These are phyloP conservation scores for Myxozyma udenii DNA, from an alignment of 805 yeast species.

Conservation along the genomic window DNA sequence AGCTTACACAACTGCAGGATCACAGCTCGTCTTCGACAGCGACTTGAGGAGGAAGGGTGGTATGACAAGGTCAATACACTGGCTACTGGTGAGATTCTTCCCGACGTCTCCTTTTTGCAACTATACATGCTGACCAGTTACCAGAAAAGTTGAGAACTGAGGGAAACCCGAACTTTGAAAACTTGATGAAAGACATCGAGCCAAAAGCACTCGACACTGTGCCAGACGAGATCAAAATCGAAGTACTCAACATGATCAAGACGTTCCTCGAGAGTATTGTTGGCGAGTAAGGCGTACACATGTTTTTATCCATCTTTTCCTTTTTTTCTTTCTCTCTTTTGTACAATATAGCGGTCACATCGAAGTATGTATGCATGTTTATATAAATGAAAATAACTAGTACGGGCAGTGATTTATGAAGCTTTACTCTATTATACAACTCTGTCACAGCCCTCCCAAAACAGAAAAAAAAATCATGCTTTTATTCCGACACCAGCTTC, in stretches of 20 bases:
- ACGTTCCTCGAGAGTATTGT: slow-evolving; percentile 34
- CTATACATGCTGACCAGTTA: neutral
- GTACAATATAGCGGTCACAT: neutral
- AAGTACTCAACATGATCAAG: slow-evolving; percentile 53
- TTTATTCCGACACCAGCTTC: slow-evolving; percentile 1
- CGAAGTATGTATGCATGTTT: neutral
- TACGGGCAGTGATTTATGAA: too few species aligned
- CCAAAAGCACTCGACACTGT: slow-evolving; percentile 68
- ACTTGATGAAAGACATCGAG: slow-evolving; percentile 52
- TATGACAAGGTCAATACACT: slow-evolving; percentile 64
- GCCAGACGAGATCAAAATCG: slow-evolving; percentile 61
- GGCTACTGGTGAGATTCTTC: slow-evolving; percentile 46
- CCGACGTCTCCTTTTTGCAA: neutral
- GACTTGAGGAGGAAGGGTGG: slow-evolving; percentile 81
- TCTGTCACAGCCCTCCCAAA: too few species aligned
- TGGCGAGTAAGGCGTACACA: slow-evolving; percentile 14
- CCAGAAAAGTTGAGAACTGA: slow-evolving; percentile 43
- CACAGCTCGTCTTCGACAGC: slow-evolving; percentile 58
- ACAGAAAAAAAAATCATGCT: too few species aligned
- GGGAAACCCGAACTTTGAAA: slow-evolving; percentile 51
- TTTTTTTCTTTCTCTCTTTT: neutral
- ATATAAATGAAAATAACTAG: too few species aligned
- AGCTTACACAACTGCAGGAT: slow-evolving; percentile 40
- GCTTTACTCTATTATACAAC: too few species aligned
- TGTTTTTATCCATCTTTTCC: neutral